A percentile compares a stretch with the other conserved stretches of the same genome.
phyloP scores from a whole-genome alignment of 1,139 yeast species.

The Insectozyma bohioensis region DNA sequence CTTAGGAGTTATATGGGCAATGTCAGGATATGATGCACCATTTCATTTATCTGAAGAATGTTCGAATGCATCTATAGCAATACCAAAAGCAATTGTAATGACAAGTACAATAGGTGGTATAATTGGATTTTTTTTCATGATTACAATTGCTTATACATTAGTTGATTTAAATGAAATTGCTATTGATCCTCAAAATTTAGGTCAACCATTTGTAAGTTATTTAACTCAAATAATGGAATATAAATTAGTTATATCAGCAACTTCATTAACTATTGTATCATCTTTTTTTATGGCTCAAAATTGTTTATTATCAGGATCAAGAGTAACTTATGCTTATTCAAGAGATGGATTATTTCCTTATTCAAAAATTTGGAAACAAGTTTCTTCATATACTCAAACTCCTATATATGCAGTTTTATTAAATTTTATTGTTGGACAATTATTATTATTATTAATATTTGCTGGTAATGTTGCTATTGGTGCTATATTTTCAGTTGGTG shows the following conservation, averaged over 20 bases:
- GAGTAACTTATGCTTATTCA: constrained; percentile 69
- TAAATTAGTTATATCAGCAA: constrained; percentile 50
- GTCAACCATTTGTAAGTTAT: constrained; percentile 66
- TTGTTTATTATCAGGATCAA: constrained; percentile 69
- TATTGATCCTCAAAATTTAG: constrained; percentile 50
- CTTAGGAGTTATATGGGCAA: constrained; percentile 71
- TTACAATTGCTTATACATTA: constrained; percentile 65
- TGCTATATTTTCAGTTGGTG: constrained; percentile 77
- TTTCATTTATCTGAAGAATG: constrained; percentile 75
- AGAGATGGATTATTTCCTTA: constrained; percentile 71
- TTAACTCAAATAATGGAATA: constrained; percentile 51
- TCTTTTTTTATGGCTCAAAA: constrained; percentile 69
- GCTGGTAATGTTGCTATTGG: constrained; percentile 73
- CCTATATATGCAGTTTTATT: constrained; percentile 73
- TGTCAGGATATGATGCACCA: constrained; percentile 76
- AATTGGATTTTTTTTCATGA: constrained; percentile 62
- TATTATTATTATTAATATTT: constrained; percentile 57
- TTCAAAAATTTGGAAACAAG: constrained; percentile 53
- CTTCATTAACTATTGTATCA: constrained; percentile 59
- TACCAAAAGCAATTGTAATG: constrained; percentile 66
- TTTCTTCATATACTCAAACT: constrained; percentile 55
- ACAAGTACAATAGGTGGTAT: constrained; percentile 63
- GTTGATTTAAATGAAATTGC: constrained; percentile 53
- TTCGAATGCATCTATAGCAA: constrained; percentile 59
- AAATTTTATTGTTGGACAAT: constrained; percentile 57